Conservation (phyloP, 164 flowering plant species). For the grape (Vitis vinifera) region ASM3070453v1 NC_081811.1:2547001-2547500, state of each 20-base stretch:
- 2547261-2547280: neutral
- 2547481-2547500: neutral
- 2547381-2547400: neutral
- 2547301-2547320: neutral
- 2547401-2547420: neutral
- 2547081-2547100: neutral
- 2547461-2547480: neutral
- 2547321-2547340: neutral
- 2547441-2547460: too few relatives aligned
- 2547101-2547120: neutral
- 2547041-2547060: conserved; percentile 76
- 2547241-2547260: too few relatives aligned
- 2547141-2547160: neutral
- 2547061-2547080: neutral
- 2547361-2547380: neutral
- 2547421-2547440: neutral
- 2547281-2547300: neutral
- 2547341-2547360: neutral
- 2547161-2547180: neutral
- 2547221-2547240: too few relatives aligned
- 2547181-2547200: too few relatives aligned
- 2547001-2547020: conserved; percentile 86
- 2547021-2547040: conserved; percentile 69
- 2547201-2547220: too few relatives aligned
- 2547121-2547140: neutral